Percentiles rank a stretch among this genome's conserved stretches.
phyloP scores from a whole-genome alignment of 2,329 filamentous ascomycete species.

The Pseudomassariella vexata region DNA sequence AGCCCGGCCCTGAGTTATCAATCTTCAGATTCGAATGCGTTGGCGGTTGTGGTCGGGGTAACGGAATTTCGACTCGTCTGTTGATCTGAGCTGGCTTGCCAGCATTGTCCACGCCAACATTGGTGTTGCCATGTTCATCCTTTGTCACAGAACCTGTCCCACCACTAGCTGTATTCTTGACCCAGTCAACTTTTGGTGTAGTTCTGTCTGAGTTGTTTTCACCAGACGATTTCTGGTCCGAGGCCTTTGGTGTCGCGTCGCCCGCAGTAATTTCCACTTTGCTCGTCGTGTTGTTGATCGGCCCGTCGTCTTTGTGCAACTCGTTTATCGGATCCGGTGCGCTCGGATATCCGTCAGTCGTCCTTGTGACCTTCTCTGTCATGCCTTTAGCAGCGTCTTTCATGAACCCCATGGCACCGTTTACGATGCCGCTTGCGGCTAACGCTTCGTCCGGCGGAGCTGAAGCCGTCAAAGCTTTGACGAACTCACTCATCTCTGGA shows the following conservation, averaged over 20 bases:
- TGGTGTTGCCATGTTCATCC: not conserved
- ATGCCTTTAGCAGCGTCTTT: not conserved
- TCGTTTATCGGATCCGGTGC: not conserved
- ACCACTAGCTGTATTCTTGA: not conserved
- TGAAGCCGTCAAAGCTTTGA: slow-evolving; percentile 16
- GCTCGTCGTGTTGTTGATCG: not conserved
- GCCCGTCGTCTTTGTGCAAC: slow-evolving; percentile 1
- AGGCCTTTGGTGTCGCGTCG: not conserved
- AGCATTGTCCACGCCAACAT: slow-evolving; percentile 20
- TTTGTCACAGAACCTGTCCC: not conserved
- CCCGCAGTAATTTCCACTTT: not conserved
- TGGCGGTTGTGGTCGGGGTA: slow-evolving; percentile 16
- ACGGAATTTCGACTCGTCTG: slow-evolving; percentile 23
- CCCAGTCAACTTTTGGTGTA: not conserved
- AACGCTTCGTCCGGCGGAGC: slow-evolving; percentile 5
- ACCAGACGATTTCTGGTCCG: not conserved
- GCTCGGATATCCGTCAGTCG: no score
- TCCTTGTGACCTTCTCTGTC: not conserved
- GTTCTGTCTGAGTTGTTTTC: not conserved
- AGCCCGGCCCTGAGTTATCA: slow-evolving; percentile 10
- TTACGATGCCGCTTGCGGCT: not conserved
- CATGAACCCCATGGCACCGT: not conserved
- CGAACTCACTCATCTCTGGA: slow-evolving; percentile 22
- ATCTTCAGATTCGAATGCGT: not conserved
- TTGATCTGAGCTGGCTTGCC: slow-evolving; percentile 23